Evolutionary conservation across 2,329 filamentous ascomycete species (phyloP).

Genomic region (Didymella pomorum): DNA sequence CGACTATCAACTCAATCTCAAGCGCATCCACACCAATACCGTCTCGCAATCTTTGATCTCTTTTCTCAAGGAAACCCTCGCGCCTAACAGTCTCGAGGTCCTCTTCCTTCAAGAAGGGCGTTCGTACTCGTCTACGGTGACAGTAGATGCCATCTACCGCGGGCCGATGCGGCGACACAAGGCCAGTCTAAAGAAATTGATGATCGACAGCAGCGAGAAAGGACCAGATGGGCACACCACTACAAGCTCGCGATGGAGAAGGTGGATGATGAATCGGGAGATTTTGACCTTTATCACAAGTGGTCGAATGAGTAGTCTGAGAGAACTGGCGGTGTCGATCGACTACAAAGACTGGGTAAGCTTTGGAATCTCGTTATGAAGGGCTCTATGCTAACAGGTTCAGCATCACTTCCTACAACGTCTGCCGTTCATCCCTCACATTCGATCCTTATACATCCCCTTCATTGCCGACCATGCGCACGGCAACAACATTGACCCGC

Average conservation of each 20-base stretch:
- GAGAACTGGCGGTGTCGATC: constrained; percentile 75
- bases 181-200: constrained; percentile 73
- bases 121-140: constrained; percentile 64
- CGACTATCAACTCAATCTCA: constrained; percentile 66
- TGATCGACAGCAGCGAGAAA: constrained; percentile 74
- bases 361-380: neutral
- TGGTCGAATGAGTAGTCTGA: constrained; percentile 74
- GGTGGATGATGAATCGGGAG: constrained; percentile 76
- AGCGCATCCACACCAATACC: constrained; percentile 77
- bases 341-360: constrained; percentile 82
- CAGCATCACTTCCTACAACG: constrained; percentile 81
- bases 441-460: constrained; percentile 75
- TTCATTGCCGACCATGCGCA: constrained; percentile 70
- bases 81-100: constrained; percentile 80
- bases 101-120: constrained; percentile 77
- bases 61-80: constrained; percentile 79
- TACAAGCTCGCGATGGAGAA: constrained; percentile 62
- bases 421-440: constrained; percentile 72
- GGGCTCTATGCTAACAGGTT: constrained; percentile 18
- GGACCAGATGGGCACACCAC: constrained; percentile 53
- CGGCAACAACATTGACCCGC: constrained; percentile 63
- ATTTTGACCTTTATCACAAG: constrained; percentile 77
- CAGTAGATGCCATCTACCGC: constrained; percentile 74
- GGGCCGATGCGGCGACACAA: constrained; percentile 75
- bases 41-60: constrained; percentile 73